Evolutionary conservation across 2,329 filamentous ascomycete genomes (phyloP), one percentile per base, ranked within the genome.

Genomic region (Xylaria sp.): DNA sequence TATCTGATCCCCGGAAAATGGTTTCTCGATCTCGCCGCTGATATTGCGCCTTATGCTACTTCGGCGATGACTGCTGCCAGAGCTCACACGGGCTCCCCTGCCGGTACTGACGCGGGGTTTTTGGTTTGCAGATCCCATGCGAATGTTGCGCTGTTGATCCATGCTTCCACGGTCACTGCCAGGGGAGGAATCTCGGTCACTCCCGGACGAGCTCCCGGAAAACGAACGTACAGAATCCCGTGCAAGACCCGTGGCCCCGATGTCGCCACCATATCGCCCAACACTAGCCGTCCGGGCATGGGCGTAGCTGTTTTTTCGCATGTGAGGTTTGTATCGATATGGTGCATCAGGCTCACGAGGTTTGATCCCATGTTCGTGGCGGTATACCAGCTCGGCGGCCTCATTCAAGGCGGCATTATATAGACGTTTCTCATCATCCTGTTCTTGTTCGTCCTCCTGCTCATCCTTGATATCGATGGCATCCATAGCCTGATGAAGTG

Each of bases 1-100:
- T 69, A 98, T 94, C 76, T 93, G 90, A 77, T 94, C 91, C 40
- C 90, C 88, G 1, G 90, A 91, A 77, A 93, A 94, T 1, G 90
- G 87, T 63, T 85, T 87, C 73, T 87, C 83, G 67, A 90, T 81
- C 75, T 92, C 90, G 23, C 90, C 91, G 77, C 91, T 93, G 75
- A 90, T 86, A 72, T 92, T 92, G 69, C 92, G 86, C 79, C 88
- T 90, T 75, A 88, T 84, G 74, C 89, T 91, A 75, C 89, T 91
- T 71, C 89, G 89, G 40, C 86, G 87, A 48, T 88, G 84, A 27
- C 83, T 78, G 27, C 83, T 78, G 54, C 82, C 79, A 1, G 79
- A 74, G 53, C 78, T 76, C 21, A 79, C 80, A 58, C 79, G 77
- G 29, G 80, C 70, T 21, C 79, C 79, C n/a, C n/a, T n/a, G n/a